These are phyloP conservation scores for Chrysoporthe austroafricana DNA, from an alignment of 2,329 filamentous ascomycete species.

Conservation along the genomic window DNA sequence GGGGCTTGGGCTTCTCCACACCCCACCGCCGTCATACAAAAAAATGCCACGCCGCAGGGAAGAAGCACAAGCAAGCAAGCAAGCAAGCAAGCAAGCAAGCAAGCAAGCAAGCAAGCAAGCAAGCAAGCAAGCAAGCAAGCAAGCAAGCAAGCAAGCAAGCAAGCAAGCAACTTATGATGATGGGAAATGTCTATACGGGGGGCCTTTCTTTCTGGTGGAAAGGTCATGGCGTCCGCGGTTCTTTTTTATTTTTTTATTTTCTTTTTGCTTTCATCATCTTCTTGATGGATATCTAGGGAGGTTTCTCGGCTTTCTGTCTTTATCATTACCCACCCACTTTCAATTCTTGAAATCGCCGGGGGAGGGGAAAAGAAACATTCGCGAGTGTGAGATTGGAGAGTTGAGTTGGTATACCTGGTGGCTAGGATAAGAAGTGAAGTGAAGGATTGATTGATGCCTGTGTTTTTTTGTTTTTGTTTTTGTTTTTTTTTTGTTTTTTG, in stretches of 20 bases:
- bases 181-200: conserved; percentile 30
- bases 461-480: background rate
- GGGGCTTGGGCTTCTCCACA: background rate
- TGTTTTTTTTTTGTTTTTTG: too few relatives aligned
- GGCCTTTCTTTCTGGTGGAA: conserved; percentile 22
- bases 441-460: background rate
- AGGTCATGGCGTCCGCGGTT: conserved; percentile 26
- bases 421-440: background rate
- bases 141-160: conserved; percentile 14
- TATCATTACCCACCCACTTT: background rate
- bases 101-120: conserved; percentile 14
- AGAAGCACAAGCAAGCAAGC: conserved; percentile 16
- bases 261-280: conserved; percentile 12
- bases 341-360: background rate
- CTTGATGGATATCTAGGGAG: background rate
- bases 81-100: conserved; percentile 16
- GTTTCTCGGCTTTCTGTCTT: background rate
- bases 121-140: conserved; percentile 21
- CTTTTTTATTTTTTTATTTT: background rate
- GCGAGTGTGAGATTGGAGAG: background rate
- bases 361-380: background rate
- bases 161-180: conserved; percentile 28
- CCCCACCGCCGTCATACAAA: conserved; percentile 11
- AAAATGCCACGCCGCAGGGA: conserved; percentile 23
- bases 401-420: background rate